Conservation (phyloP, 2,329 filamentous ascomycete genomes). For the Sporothrix phasma region DNA sequence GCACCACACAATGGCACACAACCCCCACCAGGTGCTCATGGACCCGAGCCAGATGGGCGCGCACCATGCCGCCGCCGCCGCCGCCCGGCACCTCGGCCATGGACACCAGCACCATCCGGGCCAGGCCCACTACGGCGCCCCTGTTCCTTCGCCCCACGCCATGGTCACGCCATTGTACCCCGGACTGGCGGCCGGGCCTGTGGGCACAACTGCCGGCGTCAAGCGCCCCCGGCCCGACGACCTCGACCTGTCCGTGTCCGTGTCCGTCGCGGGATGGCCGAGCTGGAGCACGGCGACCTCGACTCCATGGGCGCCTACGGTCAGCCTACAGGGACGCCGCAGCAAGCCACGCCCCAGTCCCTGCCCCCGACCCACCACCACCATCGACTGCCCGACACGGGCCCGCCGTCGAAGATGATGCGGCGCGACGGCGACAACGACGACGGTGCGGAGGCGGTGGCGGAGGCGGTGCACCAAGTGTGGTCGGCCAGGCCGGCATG, state of each 20-base stretch:
- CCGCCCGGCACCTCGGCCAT: slow-evolving; percentile 33
- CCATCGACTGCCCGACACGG: slow-evolving; percentile 65
- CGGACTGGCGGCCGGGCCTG: slow-evolving; percentile 28
- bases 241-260: slow-evolving; percentile 44
- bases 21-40: slow-evolving; percentile 45
- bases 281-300: slow-evolving; percentile 46
- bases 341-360: slow-evolving; percentile 21
- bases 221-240: slow-evolving; percentile 51
- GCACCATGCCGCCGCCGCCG: slow-evolving; percentile 30
- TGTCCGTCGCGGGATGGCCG: slow-evolving; percentile 40
- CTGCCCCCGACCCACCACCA: slow-evolving; percentile 59
- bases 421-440: slow-evolving; percentile 48
- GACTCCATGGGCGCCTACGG: slow-evolving; percentile 41
- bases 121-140: slow-evolving; percentile 42
- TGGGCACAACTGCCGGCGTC: slow-evolving; percentile 22
- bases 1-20: slow-evolving; percentile 35
- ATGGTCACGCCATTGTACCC: slow-evolving; percentile 45
- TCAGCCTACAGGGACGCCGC: slow-evolving; percentile 29
- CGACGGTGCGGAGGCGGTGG: slow-evolving; percentile 30
- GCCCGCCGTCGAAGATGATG: slow-evolving; percentile 57
- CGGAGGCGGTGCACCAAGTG: slow-evolving; percentile 58
- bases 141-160: slow-evolving; percentile 34
- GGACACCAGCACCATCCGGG: slow-evolving; percentile 40
- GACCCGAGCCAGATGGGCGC: slow-evolving; percentile 45
- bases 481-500: slow-evolving; percentile 82